These are phyloP conservation scores for Saturnispora diversa DNA, from an alignment of 805 yeast species.

Conservation along the genomic window DNA sequence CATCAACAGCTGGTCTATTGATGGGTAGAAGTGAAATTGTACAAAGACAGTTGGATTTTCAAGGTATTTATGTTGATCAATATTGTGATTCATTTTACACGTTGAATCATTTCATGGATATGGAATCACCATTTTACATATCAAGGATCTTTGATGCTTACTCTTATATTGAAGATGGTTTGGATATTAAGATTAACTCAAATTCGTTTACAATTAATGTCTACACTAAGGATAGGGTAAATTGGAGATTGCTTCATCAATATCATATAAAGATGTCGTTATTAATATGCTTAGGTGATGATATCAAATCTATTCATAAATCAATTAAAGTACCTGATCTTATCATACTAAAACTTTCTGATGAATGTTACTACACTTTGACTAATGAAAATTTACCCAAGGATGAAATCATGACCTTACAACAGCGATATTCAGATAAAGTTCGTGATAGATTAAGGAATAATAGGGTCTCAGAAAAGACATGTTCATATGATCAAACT, in stretches of 20 bases:
- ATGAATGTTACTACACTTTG: constrained; percentile 29
- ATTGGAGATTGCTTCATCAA: constrained; percentile 24
- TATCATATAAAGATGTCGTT: constrained; percentile 26
- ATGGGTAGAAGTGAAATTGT: constrained; percentile 15
- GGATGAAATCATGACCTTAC: constrained; percentile 13
- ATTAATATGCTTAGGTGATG: constrained; percentile 28
- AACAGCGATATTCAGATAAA: constrained; percentile 8
- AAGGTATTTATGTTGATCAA: constrained; percentile 21
- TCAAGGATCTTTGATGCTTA: constrained; percentile 28
- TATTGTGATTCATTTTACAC: constrained; percentile 32
- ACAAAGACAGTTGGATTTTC: constrained; percentile 26
- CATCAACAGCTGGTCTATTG: background rate
- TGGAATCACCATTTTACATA: constrained; percentile 28
- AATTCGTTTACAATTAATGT: constrained; percentile 23
- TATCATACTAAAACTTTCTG: constrained; percentile 23
- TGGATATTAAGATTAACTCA: constrained; percentile 17
- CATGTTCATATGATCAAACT: constrained; percentile 34
- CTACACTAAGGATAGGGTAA: constrained; percentile 12
- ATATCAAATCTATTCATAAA: constrained; percentile 18
- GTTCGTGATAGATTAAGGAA: background rate
- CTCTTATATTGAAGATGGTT: constrained; percentile 22
- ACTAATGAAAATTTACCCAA: constrained; percentile 13
- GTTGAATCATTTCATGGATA: constrained; percentile 24
- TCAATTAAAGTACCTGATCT: constrained; percentile 20
- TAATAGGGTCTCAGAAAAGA: constrained; percentile 15